These are phyloP conservation scores for Xylariaceae sp. DNA, from an alignment of 2,329 filamentous ascomycete species.

Conservation along the genomic window DNA sequence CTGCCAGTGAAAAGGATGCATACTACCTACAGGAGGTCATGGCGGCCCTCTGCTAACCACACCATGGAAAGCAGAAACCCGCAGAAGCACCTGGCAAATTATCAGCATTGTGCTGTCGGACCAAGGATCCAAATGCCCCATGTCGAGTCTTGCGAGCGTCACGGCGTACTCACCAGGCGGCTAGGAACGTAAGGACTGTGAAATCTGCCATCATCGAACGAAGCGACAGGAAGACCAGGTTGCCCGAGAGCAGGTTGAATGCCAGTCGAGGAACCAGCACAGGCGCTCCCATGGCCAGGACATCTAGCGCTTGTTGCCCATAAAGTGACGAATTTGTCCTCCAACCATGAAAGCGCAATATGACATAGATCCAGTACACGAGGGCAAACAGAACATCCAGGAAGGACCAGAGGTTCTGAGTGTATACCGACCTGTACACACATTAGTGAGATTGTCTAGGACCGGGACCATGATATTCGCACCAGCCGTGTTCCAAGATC, in stretches of 20 bases:
- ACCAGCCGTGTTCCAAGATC: conserved; percentile 65
- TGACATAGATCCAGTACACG: conserved; percentile 63
- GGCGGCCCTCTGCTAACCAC: conserved; percentile 64
- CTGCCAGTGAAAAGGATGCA: not conserved
- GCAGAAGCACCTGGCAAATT: conserved; percentile 55
- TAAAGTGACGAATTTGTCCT: conserved; percentile 37
- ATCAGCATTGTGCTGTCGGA: conserved; percentile 6
- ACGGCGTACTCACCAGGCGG: conserved; percentile 50
- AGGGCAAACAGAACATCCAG: conserved; percentile 71
- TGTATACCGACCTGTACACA: conserved; percentile 62
- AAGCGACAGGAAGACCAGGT: conserved; percentile 73
- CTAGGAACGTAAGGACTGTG: conserved; percentile 65
- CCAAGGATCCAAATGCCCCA: not conserved
- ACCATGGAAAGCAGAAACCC: conserved; percentile 73
- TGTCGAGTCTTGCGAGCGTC: not conserved
- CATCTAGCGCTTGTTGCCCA: conserved; percentile 64
- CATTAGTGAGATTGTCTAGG: not conserved
- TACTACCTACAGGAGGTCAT: conserved; percentile 46
- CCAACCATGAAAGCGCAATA: conserved; percentile 60
- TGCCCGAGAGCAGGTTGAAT: conserved; percentile 77
- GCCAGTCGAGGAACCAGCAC: conserved; percentile 71
- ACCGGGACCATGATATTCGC: conserved; percentile 12
- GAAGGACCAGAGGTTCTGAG: conserved; percentile 84
- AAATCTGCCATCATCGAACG: conserved; percentile 84
- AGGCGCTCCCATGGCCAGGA: conserved; percentile 71